These are phyloP conservation scores for Fennellomyces sp. DNA, from an alignment of 371 early-diverging fungal genomes.

Conservation along the genomic window DNA sequence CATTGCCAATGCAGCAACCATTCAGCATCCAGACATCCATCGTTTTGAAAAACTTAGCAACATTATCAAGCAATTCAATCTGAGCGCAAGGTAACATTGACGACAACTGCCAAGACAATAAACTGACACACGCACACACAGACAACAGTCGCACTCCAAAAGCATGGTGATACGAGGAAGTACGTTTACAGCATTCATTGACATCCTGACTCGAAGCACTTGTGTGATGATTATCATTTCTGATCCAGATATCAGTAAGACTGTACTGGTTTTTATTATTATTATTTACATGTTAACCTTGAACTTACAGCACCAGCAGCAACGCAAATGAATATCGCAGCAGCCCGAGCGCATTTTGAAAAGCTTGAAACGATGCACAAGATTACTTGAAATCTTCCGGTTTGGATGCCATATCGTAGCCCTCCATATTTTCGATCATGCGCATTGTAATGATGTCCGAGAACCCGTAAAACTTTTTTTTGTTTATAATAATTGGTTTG, in stretches of 20 bases:
- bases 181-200: constrained; percentile 21
- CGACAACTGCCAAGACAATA: neutral
- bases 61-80: constrained; percentile 92
- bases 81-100: constrained; percentile 70
- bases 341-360: constrained; percentile 81
- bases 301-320: constrained; percentile 68
- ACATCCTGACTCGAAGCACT: constrained; percentile 14
- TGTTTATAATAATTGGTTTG: neutral
- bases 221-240: constrained; percentile 18
- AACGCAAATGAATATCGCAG: constrained; percentile 76
- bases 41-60: constrained; percentile 93
- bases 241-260: constrained; percentile 21
- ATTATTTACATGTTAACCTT: neutral
- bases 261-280: no score
- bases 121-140: neutral
- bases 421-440: constrained; percentile 38
- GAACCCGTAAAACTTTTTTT: constrained; percentile 46
- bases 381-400: constrained; percentile 32
- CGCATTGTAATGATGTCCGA: constrained; percentile 50
- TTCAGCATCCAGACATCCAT: constrained; percentile 65
- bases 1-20: constrained; percentile 78
- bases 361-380: constrained; percentile 53
- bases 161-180: constrained; percentile 22
- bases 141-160: constrained; percentile 20
- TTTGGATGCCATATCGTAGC: constrained; percentile 28